phyloP scores from a whole-genome alignment of 108 stramenopile species.

The Skeletonema menzelii region DNA sequence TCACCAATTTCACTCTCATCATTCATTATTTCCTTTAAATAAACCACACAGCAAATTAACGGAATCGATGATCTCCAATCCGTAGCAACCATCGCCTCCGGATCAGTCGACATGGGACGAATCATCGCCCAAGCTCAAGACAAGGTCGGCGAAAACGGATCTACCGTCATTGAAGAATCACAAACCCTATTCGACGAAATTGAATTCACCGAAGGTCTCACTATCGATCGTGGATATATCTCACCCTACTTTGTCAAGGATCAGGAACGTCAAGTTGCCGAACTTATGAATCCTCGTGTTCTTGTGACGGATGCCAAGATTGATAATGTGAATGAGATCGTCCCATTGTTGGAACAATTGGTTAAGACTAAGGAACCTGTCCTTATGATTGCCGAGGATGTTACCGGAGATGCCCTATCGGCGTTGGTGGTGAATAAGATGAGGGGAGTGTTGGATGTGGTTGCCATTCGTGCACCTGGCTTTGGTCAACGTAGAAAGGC shows the following conservation, averaged over 20 bases:
- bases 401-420: conserved; percentile 95
- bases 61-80: conserved; percentile 88
- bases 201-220: conserved; percentile 97
- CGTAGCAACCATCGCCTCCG: conserved; percentile 95
- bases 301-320: conserved; percentile 97
- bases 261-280: conserved; percentile 94
- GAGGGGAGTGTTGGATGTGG: conserved; percentile 96
- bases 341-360: conserved; percentile 94
- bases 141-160: conserved; percentile 95
- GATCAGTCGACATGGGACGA: conserved; percentile 89
- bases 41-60: conserved; percentile 63
- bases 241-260: conserved; percentile 98
- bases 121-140: conserved; percentile 95
- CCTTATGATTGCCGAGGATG: conserved; percentile 96
- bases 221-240: conserved; percentile 96
- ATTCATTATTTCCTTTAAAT: not conserved
- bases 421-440: conserved; percentile 99
- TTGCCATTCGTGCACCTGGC: conserved; percentile 95
- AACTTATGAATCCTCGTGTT: conserved; percentile 78
- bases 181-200: conserved; percentile 95
- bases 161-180: conserved; percentile 94
- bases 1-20: not conserved
- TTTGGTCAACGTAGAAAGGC: conserved; percentile 95
- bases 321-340: conserved; percentile 92
- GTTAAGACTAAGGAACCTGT: conserved; percentile 96